Evolutionary conservation across 495 filamentous ascomycete genomes (phyloP).

Genomic region (Penicillium paxilli): DNA sequence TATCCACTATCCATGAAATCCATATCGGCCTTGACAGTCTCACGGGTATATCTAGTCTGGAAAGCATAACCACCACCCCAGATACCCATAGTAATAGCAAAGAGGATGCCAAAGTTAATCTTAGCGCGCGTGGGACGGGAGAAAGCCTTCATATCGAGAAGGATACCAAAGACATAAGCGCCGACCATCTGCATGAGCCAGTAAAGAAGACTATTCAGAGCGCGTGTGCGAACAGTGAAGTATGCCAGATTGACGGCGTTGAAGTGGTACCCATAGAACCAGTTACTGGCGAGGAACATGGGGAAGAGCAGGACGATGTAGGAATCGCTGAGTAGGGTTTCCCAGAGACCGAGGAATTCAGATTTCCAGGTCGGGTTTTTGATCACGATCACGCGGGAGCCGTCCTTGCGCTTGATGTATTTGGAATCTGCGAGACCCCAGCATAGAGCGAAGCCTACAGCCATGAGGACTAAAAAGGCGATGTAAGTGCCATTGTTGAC

Average conservation of each 20-base stretch:
- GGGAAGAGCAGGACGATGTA: slow-evolving; percentile 87
- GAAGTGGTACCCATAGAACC: slow-evolving; percentile 55
- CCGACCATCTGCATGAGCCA: slow-evolving; percentile 87
- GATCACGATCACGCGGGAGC: slow-evolving; percentile 80
- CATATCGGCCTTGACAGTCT: slow-evolving; percentile 41
- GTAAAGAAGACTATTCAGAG: slow-evolving; percentile 84
- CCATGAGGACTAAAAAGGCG: slow-evolving; percentile 87
- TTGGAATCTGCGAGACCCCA: slow-evolving; percentile 75
- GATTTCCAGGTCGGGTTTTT: slow-evolving; percentile 81
- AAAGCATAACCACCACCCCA: slow-evolving; percentile 90
- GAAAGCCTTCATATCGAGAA: slow-evolving; percentile 64
- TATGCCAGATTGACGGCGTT: slow-evolving; percentile 59
- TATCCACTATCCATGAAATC: slow-evolving; percentile 71
- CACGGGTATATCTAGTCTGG: slow-evolving; percentile 64
- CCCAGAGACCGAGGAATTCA: slow-evolving; percentile 75
- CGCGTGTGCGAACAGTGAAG: slow-evolving; percentile 79
- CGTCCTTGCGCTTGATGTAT: slow-evolving; percentile 76
- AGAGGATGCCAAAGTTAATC: slow-evolving; percentile 62
- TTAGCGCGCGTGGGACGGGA: slow-evolving; percentile 76
- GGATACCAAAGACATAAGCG: slow-evolving; percentile 73
- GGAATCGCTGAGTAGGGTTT: slow-evolving; percentile 68
- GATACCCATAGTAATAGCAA: slow-evolving; percentile 74
- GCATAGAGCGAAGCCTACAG: slow-evolving; percentile 69
- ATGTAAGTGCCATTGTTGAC: slow-evolving; percentile 88
- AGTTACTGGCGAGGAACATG: slow-evolving; percentile 66